A percentile compares a stretch with the other conserved stretches of the same genome.
These are phyloP conservation scores for Lactarius vividus DNA, from an alignment of 768 basidiomycete genomes.

Conservation along the genomic window DNA sequence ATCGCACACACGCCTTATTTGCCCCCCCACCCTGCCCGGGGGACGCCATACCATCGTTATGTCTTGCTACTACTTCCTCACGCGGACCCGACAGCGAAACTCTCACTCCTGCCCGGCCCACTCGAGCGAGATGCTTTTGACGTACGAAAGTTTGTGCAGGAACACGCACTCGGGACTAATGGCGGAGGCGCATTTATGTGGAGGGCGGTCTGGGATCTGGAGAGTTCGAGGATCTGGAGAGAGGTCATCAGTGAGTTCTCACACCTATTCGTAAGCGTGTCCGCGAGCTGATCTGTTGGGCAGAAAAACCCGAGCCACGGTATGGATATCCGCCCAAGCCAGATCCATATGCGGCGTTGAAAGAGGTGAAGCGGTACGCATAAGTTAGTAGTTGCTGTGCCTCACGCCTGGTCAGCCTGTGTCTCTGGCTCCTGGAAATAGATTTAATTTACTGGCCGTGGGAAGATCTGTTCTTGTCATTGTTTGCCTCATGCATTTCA, in stretches of 20 bases:
- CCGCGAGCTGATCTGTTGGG: slow-evolving; percentile 16
- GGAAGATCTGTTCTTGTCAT: neutral
- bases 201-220: slow-evolving; percentile 70
- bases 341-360: slow-evolving; percentile 55
- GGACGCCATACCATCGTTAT: slow-evolving; percentile 91
- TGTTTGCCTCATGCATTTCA: neutral
- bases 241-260: slow-evolving; percentile 63
- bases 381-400: neutral
- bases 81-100: slow-evolving; percentile 37
- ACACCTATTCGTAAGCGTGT: neutral
- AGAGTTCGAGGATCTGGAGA: slow-evolving; percentile 62
- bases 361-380: slow-evolving; percentile 31
- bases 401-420: neutral
- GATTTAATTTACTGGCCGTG: neutral
- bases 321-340: slow-evolving; percentile 53
- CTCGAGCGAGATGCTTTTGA: slow-evolving; percentile 57
- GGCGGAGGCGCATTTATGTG: slow-evolving; percentile 85
- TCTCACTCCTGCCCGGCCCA: slow-evolving; percentile 31
- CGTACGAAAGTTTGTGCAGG: slow-evolving; percentile 57
- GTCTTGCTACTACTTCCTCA: slow-evolving; percentile 74
- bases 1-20: slow-evolving; percentile 70
- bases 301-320: slow-evolving; percentile 51
- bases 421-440: neutral
- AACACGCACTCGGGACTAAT: slow-evolving; percentile 50
- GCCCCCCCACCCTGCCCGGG: slow-evolving; percentile 89